Conservation (phyloP, 768 basidiomycete genomes). For the Leucocoprinus birnbaumii region DNA sequence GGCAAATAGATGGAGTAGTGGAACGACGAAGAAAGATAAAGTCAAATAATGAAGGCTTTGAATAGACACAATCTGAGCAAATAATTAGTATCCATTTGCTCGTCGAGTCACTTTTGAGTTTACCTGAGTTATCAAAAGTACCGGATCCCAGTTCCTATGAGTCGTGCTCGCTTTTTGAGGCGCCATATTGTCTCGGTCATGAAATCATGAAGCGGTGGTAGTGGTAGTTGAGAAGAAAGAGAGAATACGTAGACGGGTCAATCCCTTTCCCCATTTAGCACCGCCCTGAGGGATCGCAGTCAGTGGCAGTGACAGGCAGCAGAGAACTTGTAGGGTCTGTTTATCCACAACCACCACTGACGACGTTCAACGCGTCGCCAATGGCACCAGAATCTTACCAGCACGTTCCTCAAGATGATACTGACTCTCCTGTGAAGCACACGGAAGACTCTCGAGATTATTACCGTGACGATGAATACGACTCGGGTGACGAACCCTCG, state of each 20-base stretch:
- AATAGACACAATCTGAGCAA: conserved; percentile 79
- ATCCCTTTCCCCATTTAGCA: conserved; percentile 4
- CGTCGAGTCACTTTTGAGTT: conserved; percentile 14
- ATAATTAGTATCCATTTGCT: conserved; percentile 2
- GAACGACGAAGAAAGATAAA: conserved; percentile 78
- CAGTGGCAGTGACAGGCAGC: background rate
- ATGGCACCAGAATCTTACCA: conserved; percentile 7
- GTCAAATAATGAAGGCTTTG: conserved; percentile 94
- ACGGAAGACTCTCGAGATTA: conserved; percentile 30
- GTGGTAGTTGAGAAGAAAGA: background rate
- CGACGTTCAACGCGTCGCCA: background rate
- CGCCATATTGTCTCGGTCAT: conserved; percentile 23
- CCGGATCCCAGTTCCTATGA: conserved; percentile 80
- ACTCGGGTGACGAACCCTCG: conserved; percentile 52
- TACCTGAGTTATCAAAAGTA: conserved; percentile 84
- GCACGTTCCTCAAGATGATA: conserved; percentile 4
- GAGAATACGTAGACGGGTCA: background rate
- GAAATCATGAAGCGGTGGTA: conserved; percentile 10
- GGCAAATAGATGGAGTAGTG: conserved; percentile 72
- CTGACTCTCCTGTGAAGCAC: conserved; percentile 3
- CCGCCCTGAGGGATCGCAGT: conserved; percentile 15
- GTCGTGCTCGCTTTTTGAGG: conserved; percentile 32
- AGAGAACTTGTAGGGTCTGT: background rate
- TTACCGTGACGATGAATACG: conserved; percentile 77
- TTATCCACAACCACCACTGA: background rate